These are phyloP conservation scores for Chaetoscypha palmicola DNA, from an alignment of 2,329 filamentous ascomycete species.

Conservation along the genomic window DNA sequence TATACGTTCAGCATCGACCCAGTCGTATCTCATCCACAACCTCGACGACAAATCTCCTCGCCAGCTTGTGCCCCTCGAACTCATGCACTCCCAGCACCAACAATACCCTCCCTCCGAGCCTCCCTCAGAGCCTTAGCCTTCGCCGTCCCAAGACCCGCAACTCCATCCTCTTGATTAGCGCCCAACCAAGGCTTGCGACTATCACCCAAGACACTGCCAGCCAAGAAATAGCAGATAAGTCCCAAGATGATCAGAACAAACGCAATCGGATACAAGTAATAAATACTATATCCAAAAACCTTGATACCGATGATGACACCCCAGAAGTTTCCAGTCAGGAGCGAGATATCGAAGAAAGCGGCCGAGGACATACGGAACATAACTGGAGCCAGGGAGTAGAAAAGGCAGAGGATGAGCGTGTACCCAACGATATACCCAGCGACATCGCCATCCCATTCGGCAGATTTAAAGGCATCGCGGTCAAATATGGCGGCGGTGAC, in stretches of 20 bases:
- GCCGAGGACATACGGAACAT: constrained; percentile 85
- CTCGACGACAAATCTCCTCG: too few species aligned
- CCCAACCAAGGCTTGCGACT: constrained; percentile 94
- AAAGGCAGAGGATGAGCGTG: constrained; percentile 72
- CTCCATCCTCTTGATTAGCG: constrained; percentile 72
- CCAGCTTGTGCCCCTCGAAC: too few species aligned
- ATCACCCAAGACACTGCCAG: constrained; percentile 76
- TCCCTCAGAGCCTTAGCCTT: constrained; percentile 65
- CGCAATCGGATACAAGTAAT: constrained; percentile 91
- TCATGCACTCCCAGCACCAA: not conserved
- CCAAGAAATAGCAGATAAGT: constrained; percentile 79
- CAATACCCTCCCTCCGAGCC: constrained; percentile 31
- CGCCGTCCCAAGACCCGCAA: constrained; percentile 77
- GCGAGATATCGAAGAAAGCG: constrained; percentile 92
- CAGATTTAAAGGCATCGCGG: constrained; percentile 58
- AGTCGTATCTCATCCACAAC: too few species aligned
- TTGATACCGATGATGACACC: constrained; percentile 85
- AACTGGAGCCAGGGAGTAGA: constrained; percentile 82
- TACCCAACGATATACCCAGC: constrained; percentile 85
- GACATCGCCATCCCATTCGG: constrained; percentile 59
- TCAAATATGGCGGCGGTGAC: constrained; percentile 90
- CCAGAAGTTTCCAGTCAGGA: constrained; percentile 96
- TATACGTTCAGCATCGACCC: too few species aligned
- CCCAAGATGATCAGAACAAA: constrained; percentile 89
- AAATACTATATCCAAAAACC: constrained; percentile 72